Evolutionary conservation across 257 asterid genomes (phyloP), one percentile per base, ranked within the genome.

Genomic region (Solanum piurae): DNA sequence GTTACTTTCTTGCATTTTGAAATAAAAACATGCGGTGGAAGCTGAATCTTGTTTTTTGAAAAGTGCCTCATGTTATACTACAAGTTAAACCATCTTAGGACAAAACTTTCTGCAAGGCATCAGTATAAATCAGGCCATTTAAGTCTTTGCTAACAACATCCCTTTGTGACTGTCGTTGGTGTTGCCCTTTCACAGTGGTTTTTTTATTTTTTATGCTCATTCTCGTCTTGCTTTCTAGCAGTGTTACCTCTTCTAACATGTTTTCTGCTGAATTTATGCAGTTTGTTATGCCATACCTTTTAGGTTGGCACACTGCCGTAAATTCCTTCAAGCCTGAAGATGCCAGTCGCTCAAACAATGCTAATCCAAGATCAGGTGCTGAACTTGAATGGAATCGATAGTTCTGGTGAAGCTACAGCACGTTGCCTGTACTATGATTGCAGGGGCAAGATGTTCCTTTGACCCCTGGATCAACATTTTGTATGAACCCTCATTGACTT

Each of bases 241-340:
- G 33, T 40, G 27, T 69, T 16, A 31, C 69, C 87, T 83, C 42
- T 62, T 64, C 37, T 79, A 90, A 88, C 72, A 77, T 82, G 58
- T 77, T 72, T 31, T 86, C 83, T 84, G 76, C 33, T 88, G 83
- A 68, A 83, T 83, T 31, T 84, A 46, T 89, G 95, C 98, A 97
- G 99, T 97, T 91, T 87, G 86, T 97, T 79, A 44, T 97, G 85
- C 98, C 99, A 31, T 93, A 93, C 94, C 95, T 97, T 58, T 46
- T 97, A 87, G 99, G 99, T 34, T 97, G 99, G 99, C 93, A 95
- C 88, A 92, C 98, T 86, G 94, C 94, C 71, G 97, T 92, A 46
- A 94, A 89, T 89, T 91, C 98, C 87, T 89, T 94, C 69, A 93
- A 83, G 90, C 96, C 98, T 25, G 98, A 95, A 69, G 98, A 93